Evolutionary conservation across 1,139 yeast species (phyloP), one percentile per base, ranked within the genome.

Genomic region (Diutina catenulata): DNA sequence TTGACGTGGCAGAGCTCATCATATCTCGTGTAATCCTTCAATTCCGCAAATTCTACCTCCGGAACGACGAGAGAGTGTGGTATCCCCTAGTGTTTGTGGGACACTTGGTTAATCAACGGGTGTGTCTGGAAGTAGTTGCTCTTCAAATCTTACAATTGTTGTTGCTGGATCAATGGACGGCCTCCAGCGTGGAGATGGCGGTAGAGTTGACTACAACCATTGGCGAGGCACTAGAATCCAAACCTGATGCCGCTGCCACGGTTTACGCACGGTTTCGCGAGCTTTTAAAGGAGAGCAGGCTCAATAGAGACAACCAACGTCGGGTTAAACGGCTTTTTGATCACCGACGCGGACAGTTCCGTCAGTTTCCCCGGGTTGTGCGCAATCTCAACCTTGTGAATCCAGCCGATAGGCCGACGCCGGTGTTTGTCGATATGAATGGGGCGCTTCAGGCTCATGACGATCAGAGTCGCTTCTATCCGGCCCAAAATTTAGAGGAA

Each of bases 141-240:
- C 60, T 84, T 22, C 87, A 87, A 52, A 62, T 84, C 1, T 46
- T 83, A 28, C 76, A 78, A 43, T 46, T 80, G 18, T 55, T 86
- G 24, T 55, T 84, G 38, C 60, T 55, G 27, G 53, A 60, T 14
- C 13, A 13, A 5, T 76, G 80, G 1, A 60, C 77, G 1, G 68
- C 74, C 43, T 76, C 67, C 40, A 48, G 55, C 3, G 41, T 64
- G 4, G 51, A 50, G 10, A 41, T 64, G 13, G 48, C 56, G 3
- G 46, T 50, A 2, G 50, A 47, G 26, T 47, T 64, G 2, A 41
- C 41, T 2, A n/a, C n/a, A n/a, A n/a, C n/a, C n/a, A n/a, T n/a
- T n/a, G n/a, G n/a, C n/a, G n/a, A n/a, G n/a, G n/a, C n/a, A n/a
- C n/a, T n/a, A n/a, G n/a, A n/a, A n/a, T n/a, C n/a, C n/a, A n/a